Percentiles rank a stretch among this genome's conserved stretches.
These are phyloP conservation scores for Colletotrichum eleusines DNA, from an alignment of 2,329 filamentous ascomycete species.

Conservation along the genomic window DNA sequence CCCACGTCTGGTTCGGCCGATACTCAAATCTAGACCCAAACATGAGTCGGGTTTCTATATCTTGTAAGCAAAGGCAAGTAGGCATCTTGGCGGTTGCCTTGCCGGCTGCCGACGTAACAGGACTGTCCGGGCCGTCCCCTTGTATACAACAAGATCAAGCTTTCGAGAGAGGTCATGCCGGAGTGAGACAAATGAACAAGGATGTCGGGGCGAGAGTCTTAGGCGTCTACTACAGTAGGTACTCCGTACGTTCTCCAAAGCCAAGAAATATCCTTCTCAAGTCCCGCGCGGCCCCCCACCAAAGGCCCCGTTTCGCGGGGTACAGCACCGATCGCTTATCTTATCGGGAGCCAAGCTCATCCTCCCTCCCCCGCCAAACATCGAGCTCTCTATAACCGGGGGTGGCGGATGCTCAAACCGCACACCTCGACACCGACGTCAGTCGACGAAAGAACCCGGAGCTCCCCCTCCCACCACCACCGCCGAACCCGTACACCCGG, in stretches of 20 bases:
- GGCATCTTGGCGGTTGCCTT: background rate
- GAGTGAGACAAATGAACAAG: background rate
- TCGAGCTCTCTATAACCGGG: background rate
- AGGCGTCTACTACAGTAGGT: background rate
- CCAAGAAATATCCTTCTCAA: constrained; percentile 1
- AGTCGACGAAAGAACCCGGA: background rate
- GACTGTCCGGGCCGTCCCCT: background rate
- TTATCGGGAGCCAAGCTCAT: constrained; percentile 14
- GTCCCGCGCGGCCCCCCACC: constrained; percentile 2
- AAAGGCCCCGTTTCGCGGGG: constrained; percentile 17
- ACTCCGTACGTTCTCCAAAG: constrained; percentile 7
- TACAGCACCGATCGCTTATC: constrained; percentile 15
- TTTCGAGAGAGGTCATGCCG: background rate
- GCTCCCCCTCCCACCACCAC: background rate
- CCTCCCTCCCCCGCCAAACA: constrained; percentile 9
- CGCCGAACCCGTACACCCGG: background rate
- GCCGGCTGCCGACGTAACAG: background rate
- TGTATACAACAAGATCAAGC: background rate
- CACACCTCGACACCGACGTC: constrained; percentile 7
- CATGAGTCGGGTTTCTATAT: background rate
- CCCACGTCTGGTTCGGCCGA: background rate
- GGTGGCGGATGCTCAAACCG: background rate
- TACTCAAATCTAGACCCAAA: background rate
- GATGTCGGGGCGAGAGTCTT: background rate
- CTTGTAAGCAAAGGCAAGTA: background rate